These are phyloP conservation scores for Zygnema circumcarinatum DNA, from an alignment of 139 green algal species.

Conservation along the genomic window DNA sequence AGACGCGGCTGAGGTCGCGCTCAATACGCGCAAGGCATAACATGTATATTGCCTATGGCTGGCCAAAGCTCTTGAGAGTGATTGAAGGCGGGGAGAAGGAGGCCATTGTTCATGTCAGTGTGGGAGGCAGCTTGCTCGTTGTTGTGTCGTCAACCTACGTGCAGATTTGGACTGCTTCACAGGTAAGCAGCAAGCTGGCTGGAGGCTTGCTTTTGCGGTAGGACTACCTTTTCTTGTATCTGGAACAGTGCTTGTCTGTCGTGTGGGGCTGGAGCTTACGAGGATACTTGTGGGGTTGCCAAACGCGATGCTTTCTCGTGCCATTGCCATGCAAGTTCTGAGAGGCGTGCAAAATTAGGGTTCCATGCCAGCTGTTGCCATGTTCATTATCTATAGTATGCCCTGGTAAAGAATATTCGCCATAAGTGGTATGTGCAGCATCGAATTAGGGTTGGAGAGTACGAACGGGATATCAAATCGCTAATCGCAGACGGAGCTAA, in stretches of 20 bases:
- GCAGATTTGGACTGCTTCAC: constrained; percentile 56
- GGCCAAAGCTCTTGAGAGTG: constrained; percentile 51
- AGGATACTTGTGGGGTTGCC: too few species aligned
- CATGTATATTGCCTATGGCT: constrained; percentile 64
- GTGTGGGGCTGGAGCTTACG: too few species aligned
- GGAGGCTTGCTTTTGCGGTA: background rate
- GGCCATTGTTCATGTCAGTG: constrained; percentile 32
- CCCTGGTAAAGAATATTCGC: too few species aligned
- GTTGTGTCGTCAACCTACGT: constrained; percentile 37
- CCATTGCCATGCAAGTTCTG: too few species aligned
- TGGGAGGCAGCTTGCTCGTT: constrained; percentile 31
- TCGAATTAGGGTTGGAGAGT: constrained; percentile 54
- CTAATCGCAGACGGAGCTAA: constrained; percentile 48
- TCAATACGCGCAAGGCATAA: background rate
- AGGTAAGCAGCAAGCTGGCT: constrained; percentile 40
- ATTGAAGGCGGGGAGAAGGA: constrained; percentile 26
- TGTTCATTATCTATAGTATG: too few species aligned
- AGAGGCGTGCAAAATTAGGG: too few species aligned
- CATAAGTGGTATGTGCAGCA: constrained; percentile 32
- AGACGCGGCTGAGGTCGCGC: background rate
- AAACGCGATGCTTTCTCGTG: too few species aligned
- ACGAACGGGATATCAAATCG: constrained; percentile 37
- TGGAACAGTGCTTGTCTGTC: background rate
- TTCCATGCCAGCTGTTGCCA: too few species aligned
- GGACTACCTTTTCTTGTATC: background rate